Conservation (phyloP, 2,329 filamentous ascomycete genomes). For the Phyllosticta citrichinensis region DNA sequence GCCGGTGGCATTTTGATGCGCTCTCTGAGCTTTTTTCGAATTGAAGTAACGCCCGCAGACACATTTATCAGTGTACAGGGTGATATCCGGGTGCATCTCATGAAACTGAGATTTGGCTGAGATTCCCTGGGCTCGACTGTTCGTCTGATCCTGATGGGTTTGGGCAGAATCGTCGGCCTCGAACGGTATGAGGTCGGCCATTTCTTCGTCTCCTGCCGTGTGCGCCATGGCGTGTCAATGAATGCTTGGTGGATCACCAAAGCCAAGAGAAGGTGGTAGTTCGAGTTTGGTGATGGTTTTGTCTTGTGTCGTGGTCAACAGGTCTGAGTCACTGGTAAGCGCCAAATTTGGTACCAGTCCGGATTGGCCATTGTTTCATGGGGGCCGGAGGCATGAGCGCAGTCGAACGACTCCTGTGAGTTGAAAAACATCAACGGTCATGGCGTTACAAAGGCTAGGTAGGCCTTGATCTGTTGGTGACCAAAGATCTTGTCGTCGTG, state of each 20-base stretch:
- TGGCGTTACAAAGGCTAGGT: background rate
- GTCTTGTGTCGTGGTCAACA: background rate
- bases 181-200: conserved; percentile 8
- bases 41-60: conserved; percentile 9
- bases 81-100: conserved; percentile 4
- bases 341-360: background rate
- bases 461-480: background rate
- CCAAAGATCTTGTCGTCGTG: background rate
- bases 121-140: background rate
- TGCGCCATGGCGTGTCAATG: background rate
- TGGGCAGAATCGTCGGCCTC: background rate
- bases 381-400: background rate
- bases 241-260: background rate
- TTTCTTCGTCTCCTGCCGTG: background rate
- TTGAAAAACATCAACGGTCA: background rate
- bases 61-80: conserved; percentile 1
- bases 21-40: background rate
- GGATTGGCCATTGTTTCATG: background rate
- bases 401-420: background rate
- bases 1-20: conserved; percentile 6
- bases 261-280: background rate
- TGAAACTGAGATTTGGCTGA: conserved; percentile 6
- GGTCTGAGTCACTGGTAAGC: background rate
- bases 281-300: background rate
- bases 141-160: background rate